Evolutionary conservation across 208 protist genomes (phyloP).

Genomic region (Wallacemonas rigidus): DNA sequence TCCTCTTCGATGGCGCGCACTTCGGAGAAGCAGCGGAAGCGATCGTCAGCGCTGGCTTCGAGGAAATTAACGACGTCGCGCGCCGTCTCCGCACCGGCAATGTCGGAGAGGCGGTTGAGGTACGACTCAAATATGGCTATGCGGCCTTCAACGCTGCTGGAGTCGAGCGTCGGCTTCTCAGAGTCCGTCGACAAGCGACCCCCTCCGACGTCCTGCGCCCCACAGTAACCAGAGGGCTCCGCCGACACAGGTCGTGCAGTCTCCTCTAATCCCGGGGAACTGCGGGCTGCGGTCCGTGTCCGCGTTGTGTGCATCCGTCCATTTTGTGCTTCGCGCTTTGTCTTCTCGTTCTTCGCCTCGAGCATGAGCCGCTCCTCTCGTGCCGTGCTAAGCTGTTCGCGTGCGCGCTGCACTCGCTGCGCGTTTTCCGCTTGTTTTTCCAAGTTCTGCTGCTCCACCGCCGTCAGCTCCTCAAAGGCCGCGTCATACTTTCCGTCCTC

Average conservation of each 20-base stretch:
- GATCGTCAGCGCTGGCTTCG: slow-evolving; percentile 42
- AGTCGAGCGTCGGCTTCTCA: not conserved
- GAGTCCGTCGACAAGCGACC: slow-evolving; percentile 7
- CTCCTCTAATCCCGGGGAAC: not conserved
- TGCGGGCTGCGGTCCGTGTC: not conserved
- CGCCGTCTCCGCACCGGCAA: slow-evolving; percentile 52
- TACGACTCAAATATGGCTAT: slow-evolving; percentile 48
- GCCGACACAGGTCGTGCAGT: not conserved
- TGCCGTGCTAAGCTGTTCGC: slow-evolving; percentile 31
- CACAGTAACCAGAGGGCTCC: too few species aligned
- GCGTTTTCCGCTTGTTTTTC: slow-evolving; percentile 39
- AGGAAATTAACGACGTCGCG: slow-evolving; percentile 57
- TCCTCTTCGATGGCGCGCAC: slow-evolving; percentile 52
- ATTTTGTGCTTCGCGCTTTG: slow-evolving; percentile 9
- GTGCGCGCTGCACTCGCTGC: slow-evolving; percentile 52
- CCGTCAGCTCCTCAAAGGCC: slow-evolving; percentile 69
- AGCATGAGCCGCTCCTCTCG: slow-evolving; percentile 39
- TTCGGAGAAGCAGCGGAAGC: slow-evolving; percentile 58
- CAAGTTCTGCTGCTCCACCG: slow-evolving; percentile 65
- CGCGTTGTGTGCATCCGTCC: not conserved
- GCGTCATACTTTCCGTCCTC: slow-evolving; percentile 68
- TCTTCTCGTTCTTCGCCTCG: slow-evolving; percentile 31
- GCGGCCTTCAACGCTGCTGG: slow-evolving; percentile 15
- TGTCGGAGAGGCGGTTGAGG: slow-evolving; percentile 42
- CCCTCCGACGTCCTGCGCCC: not conserved